Percentiles rank a stretch among this genome's conserved stretches.
Conservation (phyloP, 257 asterid species). For the Apocynum venetum region DNA sequence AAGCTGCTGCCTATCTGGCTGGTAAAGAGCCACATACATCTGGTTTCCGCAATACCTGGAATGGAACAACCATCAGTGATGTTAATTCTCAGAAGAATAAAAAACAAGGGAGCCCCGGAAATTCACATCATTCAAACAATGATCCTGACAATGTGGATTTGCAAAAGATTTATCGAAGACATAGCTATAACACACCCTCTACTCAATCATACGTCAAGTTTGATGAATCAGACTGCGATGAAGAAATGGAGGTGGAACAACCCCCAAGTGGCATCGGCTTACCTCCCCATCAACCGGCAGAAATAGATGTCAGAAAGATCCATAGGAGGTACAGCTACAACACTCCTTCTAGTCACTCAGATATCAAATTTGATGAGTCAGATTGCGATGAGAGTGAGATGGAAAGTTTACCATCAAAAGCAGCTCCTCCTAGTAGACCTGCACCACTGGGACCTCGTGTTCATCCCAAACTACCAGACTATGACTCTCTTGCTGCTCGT, state of each 20-base stretch:
- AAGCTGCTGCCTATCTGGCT: constrained; percentile 77
- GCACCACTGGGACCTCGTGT: constrained; percentile 58
- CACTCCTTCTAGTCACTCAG: constrained; percentile 33
- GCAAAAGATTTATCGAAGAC: constrained; percentile 46
- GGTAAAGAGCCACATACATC: constrained; percentile 37
- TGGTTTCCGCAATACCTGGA: constrained; percentile 17
- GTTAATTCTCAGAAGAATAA: constrained; percentile 11
- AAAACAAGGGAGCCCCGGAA: constrained; percentile 22
- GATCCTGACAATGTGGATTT: constrained; percentile 23
- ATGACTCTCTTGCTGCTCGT: constrained; percentile 78
- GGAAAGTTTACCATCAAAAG: constrained; percentile 24
- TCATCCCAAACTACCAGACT: constrained; percentile 91
- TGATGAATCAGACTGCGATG: constrained; percentile 68
- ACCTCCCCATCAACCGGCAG: constrained; percentile 12
- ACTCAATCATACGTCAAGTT: constrained; percentile 32
- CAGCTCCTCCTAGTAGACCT: constrained; percentile 48
- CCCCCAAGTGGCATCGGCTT: constrained; percentile 25
- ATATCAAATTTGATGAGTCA: constrained; percentile 60
- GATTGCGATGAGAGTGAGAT: constrained; percentile 35
- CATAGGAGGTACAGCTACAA: constrained; percentile 68
- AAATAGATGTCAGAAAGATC: constrained; percentile 24
- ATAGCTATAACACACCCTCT: constrained; percentile 54
- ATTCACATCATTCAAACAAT: constrained; percentile 13
- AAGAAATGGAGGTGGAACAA: constrained; percentile 69
- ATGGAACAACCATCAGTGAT: constrained; percentile 8